Base-by-base conservation (phyloP, 306 rosid species). In the Begonia fuchsioides region DNA sequence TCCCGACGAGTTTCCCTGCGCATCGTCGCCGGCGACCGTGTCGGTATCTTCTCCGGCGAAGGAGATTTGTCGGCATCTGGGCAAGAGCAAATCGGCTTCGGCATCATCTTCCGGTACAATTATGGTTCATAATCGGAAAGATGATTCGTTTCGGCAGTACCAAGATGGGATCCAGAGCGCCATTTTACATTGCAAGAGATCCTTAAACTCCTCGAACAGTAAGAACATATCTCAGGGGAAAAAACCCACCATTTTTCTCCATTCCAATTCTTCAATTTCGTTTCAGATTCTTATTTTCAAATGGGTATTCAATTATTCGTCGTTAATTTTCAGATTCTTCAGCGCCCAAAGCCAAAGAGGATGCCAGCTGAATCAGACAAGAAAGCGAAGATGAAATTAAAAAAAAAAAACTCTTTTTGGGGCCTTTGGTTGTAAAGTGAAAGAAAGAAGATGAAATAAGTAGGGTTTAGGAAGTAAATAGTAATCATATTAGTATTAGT, bases 141-240 rank as follows among this genome's bases (percentile, higher is more conserved):
- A 84, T 49, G 97, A 90, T 53, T 76, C 97, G 47, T 61, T 84
- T 49, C 49, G 57, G 67, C 74, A 62, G 53, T 95, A 90, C 11
- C 59, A 82, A 32, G 95, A 84, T 73, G 97, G 95, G 17, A 90
- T 90, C 6, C 92, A 90, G 57, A 71, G 97, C 45, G 97, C 97
- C 55, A 90, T 90, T 54, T 68, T 90, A 16, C 95, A 90, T 58
- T 90, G 97, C 87, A 90, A 90, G 65, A 74, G 71, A 38, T 90
- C 97, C 3, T 74, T 76, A 48, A 81, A 74, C 45, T 66, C 65
- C 18, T 59, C 82, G 1, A 72, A 82, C 79, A 95, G 92, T 66
- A 39, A 3, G 14, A 41, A 41, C 14, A 10, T 13, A 10, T 10
- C 12, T n/a, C 35, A 26, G 35, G 35, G 8, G 7, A 26, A 26